Percentiles rank a stretch among this genome's conserved stretches.
phyloP scores from a whole-genome alignment of 2,329 filamentous ascomycete species.

The Xylariaceae sp. region DNA sequence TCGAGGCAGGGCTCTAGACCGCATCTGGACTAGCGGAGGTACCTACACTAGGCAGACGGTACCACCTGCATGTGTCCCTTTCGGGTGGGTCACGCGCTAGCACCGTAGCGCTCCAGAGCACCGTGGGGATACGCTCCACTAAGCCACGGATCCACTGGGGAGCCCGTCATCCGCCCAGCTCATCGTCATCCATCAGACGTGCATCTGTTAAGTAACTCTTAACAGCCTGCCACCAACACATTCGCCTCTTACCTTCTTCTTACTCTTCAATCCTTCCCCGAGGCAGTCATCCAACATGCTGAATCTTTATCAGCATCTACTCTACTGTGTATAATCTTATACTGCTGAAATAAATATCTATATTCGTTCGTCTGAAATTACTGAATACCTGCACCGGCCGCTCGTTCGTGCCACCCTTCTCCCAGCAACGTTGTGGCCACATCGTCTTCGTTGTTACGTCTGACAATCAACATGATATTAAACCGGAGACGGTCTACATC shows the following conservation, averaged over 20 bases:
- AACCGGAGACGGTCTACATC: conserved; percentile 26
- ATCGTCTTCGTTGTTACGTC: neutral
- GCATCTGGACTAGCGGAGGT: neutral
- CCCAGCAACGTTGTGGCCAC: neutral
- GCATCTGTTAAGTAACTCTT: neutral
- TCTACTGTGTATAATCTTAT: neutral
- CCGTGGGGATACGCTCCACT: neutral
- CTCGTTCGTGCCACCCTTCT: neutral
- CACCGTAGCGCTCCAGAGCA: neutral
- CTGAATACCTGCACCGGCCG: neutral
- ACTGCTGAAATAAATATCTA: neutral
- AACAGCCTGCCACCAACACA: neutral
- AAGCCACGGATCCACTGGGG: neutral
- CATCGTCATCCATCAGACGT: conserved; percentile 13
- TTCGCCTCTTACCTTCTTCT: neutral
- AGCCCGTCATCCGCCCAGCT: neutral
- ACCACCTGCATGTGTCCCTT: neutral
- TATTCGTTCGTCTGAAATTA: too few relatives aligned
- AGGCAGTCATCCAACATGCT: conserved; percentile 7
- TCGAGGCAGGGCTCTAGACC: too few relatives aligned
- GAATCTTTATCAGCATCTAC: neutral
- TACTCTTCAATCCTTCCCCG: neutral
- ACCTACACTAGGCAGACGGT: neutral
- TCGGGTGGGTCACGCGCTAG: neutral
- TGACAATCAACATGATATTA: conserved; percentile 23